Percentiles rank a stretch among this genome's conserved stretches.
Conservation (phyloP, 225 moss, liverwort and hornwort species). For the Sphagnum contortum region DNA sequence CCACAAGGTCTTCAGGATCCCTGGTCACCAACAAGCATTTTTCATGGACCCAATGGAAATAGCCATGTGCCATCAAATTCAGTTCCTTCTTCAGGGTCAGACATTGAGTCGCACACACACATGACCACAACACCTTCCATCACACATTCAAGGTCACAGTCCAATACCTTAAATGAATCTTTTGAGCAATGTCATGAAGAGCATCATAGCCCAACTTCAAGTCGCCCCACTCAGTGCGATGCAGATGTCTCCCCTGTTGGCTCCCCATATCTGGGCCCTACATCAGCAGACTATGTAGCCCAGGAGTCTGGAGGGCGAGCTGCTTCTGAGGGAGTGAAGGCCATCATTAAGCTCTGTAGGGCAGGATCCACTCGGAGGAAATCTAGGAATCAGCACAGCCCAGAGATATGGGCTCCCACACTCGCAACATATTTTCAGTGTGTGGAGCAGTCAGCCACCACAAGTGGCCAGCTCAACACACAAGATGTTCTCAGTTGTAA, state of each 20-base stretch:
- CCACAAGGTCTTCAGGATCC: conserved; percentile 17
- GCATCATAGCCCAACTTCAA: conserved; percentile 17
- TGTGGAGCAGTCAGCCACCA: conserved; percentile 19
- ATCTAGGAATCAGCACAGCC: conserved; percentile 24
- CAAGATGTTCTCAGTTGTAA: no score
- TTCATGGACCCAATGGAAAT: conserved; percentile 51
- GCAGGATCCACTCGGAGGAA: conserved; percentile 61
- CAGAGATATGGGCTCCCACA: conserved; percentile 84
- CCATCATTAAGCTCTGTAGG: conserved; percentile 65
- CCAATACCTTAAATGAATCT: conserved; percentile 32
- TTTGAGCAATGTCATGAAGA: conserved; percentile 37
- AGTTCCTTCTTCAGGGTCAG: conserved; percentile 53
- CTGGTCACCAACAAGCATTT: conserved; percentile 71
- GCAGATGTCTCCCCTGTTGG: conserved; percentile 8
- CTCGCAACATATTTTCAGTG: conserved; percentile 66
- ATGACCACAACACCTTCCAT: conserved; percentile 22
- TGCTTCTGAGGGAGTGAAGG: conserved; percentile 55
- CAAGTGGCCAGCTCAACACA: conserved; percentile 6
- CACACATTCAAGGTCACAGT: conserved; percentile 24
- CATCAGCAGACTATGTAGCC: conserved; percentile 23
- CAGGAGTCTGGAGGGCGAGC: conserved; percentile 19
- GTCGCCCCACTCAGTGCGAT: conserved; percentile 2
- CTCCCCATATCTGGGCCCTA: conserved; percentile 52
- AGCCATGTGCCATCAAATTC: conserved; percentile 30
- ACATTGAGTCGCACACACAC: conserved; percentile 29